phyloP scores from a whole-genome alignment of 345 rosid genomes.

The Reutealis trisperma region DNA sequence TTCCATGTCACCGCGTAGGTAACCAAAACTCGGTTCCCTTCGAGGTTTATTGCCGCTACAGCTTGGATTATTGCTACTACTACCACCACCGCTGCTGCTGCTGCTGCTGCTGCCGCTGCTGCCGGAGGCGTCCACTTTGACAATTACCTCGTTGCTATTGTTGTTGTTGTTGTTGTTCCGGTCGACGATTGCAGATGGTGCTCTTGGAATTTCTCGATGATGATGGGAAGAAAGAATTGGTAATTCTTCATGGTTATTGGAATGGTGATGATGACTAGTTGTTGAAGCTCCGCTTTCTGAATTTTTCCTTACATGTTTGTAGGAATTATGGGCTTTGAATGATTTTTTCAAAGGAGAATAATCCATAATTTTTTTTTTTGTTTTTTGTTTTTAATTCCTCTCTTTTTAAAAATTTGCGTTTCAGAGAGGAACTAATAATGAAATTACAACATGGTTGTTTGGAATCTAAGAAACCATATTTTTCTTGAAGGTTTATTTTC shows the following conservation, averaged over 20 bases:
- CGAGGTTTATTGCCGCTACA: background rate
- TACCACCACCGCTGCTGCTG: no score
- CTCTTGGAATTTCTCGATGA: constrained; percentile 1
- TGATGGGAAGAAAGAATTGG: constrained; percentile 54
- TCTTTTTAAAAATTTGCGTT: background rate
- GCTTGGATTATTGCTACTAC: no score
- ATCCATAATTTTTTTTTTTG: constrained; percentile 20
- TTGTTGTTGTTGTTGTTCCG: background rate
- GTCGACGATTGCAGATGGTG: background rate
- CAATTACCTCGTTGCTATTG: constrained; percentile 19
- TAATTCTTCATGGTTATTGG: constrained; percentile 42
- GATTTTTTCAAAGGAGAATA: constrained; percentile 42
- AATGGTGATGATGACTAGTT: background rate
- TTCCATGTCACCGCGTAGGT: constrained; percentile 9
- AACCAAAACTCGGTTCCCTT: constrained; percentile 36
- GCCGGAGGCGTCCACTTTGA: constrained; percentile 16
- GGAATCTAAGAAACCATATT: constrained; percentile 2
- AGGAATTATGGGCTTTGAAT: constrained; percentile 48
- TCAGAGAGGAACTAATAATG: background rate
- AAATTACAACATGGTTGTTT: background rate
- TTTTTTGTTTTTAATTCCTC: background rate
- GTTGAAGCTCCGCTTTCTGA: constrained; percentile 23
- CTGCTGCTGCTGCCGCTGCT: background rate
- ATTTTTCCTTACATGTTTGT: constrained; percentile 31
- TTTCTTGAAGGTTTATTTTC: background rate